Evolutionary conservation across 768 basidiomycete species (phyloP), one percentile per base, ranked within the genome.

Genomic region (Rubroboletus satanas): DNA sequence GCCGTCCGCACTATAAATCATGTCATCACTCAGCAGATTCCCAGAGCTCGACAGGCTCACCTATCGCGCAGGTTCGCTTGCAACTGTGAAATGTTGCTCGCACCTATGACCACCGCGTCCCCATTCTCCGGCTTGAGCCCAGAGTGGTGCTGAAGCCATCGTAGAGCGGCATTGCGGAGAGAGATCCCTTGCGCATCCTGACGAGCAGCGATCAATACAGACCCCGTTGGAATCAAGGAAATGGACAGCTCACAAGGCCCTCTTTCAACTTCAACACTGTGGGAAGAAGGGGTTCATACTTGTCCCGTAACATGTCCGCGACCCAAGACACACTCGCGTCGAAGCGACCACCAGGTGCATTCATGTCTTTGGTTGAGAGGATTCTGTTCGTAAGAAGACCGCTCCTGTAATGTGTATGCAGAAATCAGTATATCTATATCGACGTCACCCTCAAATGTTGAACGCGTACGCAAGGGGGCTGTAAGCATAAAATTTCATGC

Each of bases 281-380:
- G 7, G 58, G 58, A n/a, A 60, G 23, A 3, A 60, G n/a, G 2
- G n/a, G 18, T 21, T 21, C 37, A n/a, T 49, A 49, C 36, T 28
- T 2, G 28, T 28, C 17, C 28, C 35, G 35, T 26, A 39, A 37
- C 10, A 15, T 14, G 12, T 7, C 18, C 5, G 45, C 45, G 8
- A 46, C 0, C 31, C 28, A 7, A 14, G 45, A 46, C 18, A 15
- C 18, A 21, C 31, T 32, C 12, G 28, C n/a, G 28, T 33, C 32
- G 18, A 23, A 46, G 45, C 45, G 32, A 15, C 14, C 32, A 21
- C 45, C 45, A 21, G 32, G 14, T 17, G 8, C 14, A 15, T 33
- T 14, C 21, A 32, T 46, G 8, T 46, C 21, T 33, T 33, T 46
- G 31, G 14, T 3, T 15, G 18, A 46, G 32, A 33, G 18, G 21